Evolutionary conservation across 768 basidiomycete genomes (phyloP).

Genomic region (Mycena belliarum): DNA sequence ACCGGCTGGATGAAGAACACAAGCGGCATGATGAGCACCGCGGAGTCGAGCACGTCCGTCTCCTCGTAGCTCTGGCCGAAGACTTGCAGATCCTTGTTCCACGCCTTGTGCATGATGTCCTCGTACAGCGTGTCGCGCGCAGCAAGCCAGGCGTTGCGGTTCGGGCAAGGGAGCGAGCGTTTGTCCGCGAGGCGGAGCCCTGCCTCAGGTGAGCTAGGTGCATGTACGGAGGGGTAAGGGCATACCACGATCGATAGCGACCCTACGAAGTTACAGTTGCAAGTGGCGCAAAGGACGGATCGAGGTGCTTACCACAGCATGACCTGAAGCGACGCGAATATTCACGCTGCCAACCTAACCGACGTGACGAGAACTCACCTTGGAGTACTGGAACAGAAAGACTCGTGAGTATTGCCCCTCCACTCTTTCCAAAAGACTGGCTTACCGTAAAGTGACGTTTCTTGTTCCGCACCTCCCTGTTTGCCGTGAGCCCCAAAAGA

Average conservation of each 20-base stretch:
- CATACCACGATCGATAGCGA: slow-evolving; percentile 87
- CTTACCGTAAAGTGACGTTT: slow-evolving; percentile 83
- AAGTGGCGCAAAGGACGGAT: background rate
- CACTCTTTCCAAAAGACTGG: background rate
- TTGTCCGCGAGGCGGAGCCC: slow-evolving; percentile 92
- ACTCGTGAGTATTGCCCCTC: background rate
- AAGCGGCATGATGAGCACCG: slow-evolving; percentile 89
- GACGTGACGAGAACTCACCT: slow-evolving; percentile 43
- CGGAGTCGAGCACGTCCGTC: slow-evolving; percentile 76
- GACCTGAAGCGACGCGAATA: slow-evolving; percentile 43
- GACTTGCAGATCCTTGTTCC: slow-evolving; percentile 67
- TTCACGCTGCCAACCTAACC: background rate
- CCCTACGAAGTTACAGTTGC: slow-evolving; percentile 50
- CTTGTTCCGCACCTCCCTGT: slow-evolving; percentile 83
- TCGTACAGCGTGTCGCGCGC: slow-evolving; percentile 88
- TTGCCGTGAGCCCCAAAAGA: background rate
- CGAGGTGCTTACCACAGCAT: slow-evolving; percentile 74
- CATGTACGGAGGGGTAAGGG: background rate
- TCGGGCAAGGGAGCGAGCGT: slow-evolving; percentile 85
- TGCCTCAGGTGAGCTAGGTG: slow-evolving; percentile 21
- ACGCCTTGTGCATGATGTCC: slow-evolving; percentile 88
- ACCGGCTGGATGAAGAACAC: slow-evolving; percentile 90
- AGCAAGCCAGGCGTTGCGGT: slow-evolving; percentile 66
- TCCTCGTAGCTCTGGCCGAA: slow-evolving; percentile 94
- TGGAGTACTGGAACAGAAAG: slow-evolving; percentile 64